phyloP scores from a whole-genome alignment of 2,329 filamentous ascomycete genomes.

The Diaporthe batatas region DNA sequence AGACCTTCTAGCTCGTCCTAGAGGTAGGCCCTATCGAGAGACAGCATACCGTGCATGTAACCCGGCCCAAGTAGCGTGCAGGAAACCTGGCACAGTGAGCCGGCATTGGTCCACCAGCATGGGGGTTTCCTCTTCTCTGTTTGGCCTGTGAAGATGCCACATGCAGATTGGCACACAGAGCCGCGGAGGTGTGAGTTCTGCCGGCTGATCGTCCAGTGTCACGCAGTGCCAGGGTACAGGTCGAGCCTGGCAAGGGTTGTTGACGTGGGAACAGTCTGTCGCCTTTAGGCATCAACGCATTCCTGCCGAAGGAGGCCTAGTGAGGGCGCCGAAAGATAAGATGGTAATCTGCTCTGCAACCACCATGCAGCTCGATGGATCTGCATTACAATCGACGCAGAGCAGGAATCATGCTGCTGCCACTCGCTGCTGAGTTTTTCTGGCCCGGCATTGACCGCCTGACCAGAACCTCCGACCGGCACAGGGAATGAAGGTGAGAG shows the following conservation, averaged over 20 bases:
- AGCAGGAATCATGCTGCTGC: conserved; percentile 31
- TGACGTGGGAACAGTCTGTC: conserved; percentile 6
- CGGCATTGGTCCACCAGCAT: conserved; percentile 11
- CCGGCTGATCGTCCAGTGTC: conserved; percentile 26
- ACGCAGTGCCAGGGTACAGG: conserved; percentile 4
- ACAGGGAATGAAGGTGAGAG: conserved; percentile 2
- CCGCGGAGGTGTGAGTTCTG: conserved; percentile 24
- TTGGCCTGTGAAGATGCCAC: conserved; percentile 28
- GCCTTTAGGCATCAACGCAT: conserved; percentile 31
- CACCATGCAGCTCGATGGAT: conserved; percentile 28
- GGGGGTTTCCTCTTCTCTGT: neutral
- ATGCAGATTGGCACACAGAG: conserved; percentile 23
- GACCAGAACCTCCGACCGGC: conserved; percentile 16
- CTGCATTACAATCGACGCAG: conserved; percentile 25
- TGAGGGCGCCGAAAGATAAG: conserved; percentile 29
- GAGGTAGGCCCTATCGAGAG: conserved; percentile 21
- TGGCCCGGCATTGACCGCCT: conserved; percentile 27
- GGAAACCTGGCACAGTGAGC: conserved; percentile 13
- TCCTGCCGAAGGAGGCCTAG: conserved; percentile 31
- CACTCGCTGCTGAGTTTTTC: conserved; percentile 15
- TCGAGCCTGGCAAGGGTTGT: conserved; percentile 21
- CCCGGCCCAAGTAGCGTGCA: conserved; percentile 5
- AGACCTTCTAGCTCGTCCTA: conserved; percentile 38
- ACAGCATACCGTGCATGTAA: conserved; percentile 23
- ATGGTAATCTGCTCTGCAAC: conserved; percentile 33